A percentile compares a stretch with the other conserved stretches of the same genome.
Evolutionary conservation across 2,329 filamentous ascomycete species (phyloP).

Genomic region (Colletotrichum phormii): DNA sequence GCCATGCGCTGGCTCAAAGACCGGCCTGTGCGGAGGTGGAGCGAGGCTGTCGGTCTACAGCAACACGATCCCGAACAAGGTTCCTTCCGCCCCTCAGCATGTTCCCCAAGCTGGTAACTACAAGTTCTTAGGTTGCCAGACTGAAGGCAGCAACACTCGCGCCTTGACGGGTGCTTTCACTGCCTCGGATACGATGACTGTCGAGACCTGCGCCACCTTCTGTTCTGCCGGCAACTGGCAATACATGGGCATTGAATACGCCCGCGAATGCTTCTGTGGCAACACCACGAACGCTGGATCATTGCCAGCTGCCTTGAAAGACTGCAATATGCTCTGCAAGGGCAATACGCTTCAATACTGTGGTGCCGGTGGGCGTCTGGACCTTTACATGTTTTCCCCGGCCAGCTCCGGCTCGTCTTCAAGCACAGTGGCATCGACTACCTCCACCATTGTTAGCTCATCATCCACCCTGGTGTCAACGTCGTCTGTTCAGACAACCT

Average conservation of each 20-base stretch:
- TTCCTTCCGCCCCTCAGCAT: slow-evolving; percentile 36
- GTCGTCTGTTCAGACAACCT: background rate
- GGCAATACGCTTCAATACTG: slow-evolving; percentile 38
- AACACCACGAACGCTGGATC: slow-evolving; percentile 37
- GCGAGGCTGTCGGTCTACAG: slow-evolving; percentile 40
- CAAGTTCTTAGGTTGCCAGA: slow-evolving; percentile 40
- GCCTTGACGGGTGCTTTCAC: slow-evolving; percentile 34
- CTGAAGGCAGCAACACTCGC: slow-evolving; percentile 37
- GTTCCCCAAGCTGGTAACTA: slow-evolving; percentile 36
- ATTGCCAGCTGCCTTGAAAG: slow-evolving; percentile 23
- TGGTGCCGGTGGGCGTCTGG: slow-evolving; percentile 32
- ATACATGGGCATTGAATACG: slow-evolving; percentile 44
- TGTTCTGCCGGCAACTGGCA: slow-evolving; percentile 38
- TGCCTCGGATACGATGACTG: slow-evolving; percentile 42
- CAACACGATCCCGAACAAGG: slow-evolving; percentile 35
- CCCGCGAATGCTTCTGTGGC: slow-evolving; percentile 44
- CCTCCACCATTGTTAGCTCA: background rate
- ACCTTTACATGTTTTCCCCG: slow-evolving; percentile 25
- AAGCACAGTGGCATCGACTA: background rate
- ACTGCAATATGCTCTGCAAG: slow-evolving; percentile 41
- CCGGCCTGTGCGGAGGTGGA: slow-evolving; percentile 37
- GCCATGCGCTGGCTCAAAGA: slow-evolving; percentile 31
- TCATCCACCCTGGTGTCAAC: background rate
- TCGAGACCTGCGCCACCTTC: slow-evolving; percentile 41
- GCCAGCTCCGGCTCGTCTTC: background rate